phyloP scores from a whole-genome alignment of 192 early-diverging fungal genomes.

The Mortierella alpina region DNA sequence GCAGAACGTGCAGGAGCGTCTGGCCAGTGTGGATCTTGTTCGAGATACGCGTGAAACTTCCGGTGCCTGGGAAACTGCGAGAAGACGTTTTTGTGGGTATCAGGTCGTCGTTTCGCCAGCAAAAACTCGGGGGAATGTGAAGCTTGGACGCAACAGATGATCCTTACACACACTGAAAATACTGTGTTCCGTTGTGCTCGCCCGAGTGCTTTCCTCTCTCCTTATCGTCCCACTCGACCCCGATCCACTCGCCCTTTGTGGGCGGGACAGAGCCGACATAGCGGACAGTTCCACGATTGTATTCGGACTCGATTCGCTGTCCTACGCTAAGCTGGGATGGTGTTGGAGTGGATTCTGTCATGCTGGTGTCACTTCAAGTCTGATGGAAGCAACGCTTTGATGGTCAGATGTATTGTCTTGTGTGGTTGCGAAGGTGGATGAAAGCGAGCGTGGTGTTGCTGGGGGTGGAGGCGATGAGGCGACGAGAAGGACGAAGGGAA shows the following conservation, averaged over 20 bases:
- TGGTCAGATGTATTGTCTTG: neutral
- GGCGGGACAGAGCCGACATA: constrained; percentile 59
- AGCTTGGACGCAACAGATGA: neutral
- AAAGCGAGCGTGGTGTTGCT: too few species aligned
- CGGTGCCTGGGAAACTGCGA: constrained; percentile 55
- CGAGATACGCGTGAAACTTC: constrained; percentile 65
- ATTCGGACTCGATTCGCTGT: constrained; percentile 57
- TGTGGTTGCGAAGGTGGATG: too few species aligned
- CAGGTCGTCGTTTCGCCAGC: neutral
- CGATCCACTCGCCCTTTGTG: constrained; percentile 67
- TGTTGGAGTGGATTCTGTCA: constrained; percentile 2
- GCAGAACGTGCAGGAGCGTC: constrained; percentile 56
- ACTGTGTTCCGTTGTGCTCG: constrained; percentile 58
- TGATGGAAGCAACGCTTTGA: neutral
- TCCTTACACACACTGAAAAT: constrained; percentile 66
- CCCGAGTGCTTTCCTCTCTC: constrained; percentile 71
- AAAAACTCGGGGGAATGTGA: neutral
- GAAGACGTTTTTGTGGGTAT: neutral
- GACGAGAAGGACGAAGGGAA: too few species aligned
- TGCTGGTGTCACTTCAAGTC: constrained; percentile 1
- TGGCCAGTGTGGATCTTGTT: constrained; percentile 56
- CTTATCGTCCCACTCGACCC: constrained; percentile 72
- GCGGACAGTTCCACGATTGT: constrained; percentile 57
- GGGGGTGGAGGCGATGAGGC: too few species aligned
- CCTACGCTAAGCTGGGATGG: constrained; percentile 33